Evolutionary conservation across 495 filamentous ascomycete genomes (phyloP), one percentile per base, ranked within the genome.

Genomic region (Xanthoparmelia taractica): DNA sequence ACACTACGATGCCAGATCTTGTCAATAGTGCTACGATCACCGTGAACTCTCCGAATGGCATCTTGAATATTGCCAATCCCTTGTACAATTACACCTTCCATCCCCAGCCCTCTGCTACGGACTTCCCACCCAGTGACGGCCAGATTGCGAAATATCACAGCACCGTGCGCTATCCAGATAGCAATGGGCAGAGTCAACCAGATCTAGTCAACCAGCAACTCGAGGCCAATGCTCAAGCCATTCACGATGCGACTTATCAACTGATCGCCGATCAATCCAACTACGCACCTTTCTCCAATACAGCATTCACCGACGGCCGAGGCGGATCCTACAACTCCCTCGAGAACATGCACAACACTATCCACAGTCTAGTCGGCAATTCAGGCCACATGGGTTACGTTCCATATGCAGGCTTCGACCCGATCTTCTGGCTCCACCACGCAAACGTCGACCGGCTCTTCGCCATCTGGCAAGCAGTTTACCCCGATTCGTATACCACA

Each of bases 401-500:
- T 8, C 7, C 7, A 11, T 2, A 2, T 5, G 7, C 37, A 8
- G 37, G 7, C 13, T 40, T 40, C 37, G 37, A 40, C 12, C 37
- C 37, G 13, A 40, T 40, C 2, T 40, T 40, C 37, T 40, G 37
- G 37, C 37, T 40, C 37, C 12, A 40, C 2, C 12, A 40, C 37
- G 13, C 7, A 40, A 40, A 40, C 37, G 78, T 90, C 23, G 89
- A 92, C 67, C 80, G 89, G 5, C 71, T 84, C 54, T 84, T 87
- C 65, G 81, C 88, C 10, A 82, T 91, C 57, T 92, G 87, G 87
- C 87, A 92, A 72, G 76, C 78, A 0, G 67, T 89, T 17, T 78
- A 90, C 63, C 86, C 85, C 5, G 68, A 82, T n/a, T n/a, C n/a
- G n/a, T n/a, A n/a, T n/a, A n/a, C 37, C 37, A 5, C 13, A 40